These are phyloP conservation scores for Eucalyptus fibrosa DNA, from an alignment of 345 rosid species.

Conservation along the genomic window DNA sequence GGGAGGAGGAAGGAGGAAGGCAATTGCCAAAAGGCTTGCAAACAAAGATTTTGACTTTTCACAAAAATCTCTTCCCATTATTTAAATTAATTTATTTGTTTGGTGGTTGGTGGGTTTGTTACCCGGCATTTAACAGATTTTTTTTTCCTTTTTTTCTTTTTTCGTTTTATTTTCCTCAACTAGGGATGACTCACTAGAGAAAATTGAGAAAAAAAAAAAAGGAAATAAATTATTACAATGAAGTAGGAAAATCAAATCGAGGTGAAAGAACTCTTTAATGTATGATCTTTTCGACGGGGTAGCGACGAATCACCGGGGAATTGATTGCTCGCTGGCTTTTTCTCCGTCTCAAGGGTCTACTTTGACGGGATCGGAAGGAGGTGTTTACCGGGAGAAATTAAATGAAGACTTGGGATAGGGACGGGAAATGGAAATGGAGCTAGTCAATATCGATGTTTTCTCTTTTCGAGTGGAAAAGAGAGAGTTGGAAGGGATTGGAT, in stretches of 20 bases:
- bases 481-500: neutral
- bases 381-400: neutral
- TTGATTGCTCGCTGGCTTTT: neutral
- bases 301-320: neutral
- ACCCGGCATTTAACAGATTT: neutral
- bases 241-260: neutral
- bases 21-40: neutral
- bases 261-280: neutral
- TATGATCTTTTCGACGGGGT: neutral
- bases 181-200: neutral
- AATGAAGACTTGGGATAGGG: neutral
- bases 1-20: too few species aligned
- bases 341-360: neutral
- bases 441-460: neutral
- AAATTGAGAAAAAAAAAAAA: neutral
- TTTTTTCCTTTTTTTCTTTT: neutral
- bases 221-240: neutral
- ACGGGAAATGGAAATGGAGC: neutral
- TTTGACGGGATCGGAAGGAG: fast-evolving
- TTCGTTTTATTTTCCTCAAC: neutral
- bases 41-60: slow-evolving; percentile 5
- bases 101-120: neutral
- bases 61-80: neutral
- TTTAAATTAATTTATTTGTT: neutral
- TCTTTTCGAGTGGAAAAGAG: neutral